Base-by-base conservation (phyloP, 306 rosid genomes). In the Malus orientalis region DNA sequence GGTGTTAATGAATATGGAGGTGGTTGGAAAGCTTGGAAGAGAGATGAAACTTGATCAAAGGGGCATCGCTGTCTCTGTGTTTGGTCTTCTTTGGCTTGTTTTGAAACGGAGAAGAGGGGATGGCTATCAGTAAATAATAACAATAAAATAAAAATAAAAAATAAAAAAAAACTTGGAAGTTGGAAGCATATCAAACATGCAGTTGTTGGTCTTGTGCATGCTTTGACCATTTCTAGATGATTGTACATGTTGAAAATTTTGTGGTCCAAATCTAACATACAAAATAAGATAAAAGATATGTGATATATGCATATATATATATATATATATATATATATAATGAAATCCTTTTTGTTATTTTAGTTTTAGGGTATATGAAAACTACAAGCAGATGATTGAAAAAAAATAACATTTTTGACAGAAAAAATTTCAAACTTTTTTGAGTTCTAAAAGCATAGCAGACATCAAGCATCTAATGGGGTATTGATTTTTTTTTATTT, bases 1-100 rank as follows among this genome's bases (percentile, higher is more conserved):
- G 78, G 23, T 20, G 30, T 15, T 60, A 40, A 10, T 45, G 59
- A 18, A 12, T 63, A 10, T 8, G 64, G 60, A 22, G 6, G 59
- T 54, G 55, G 82, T 74, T 70, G 71, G 64, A 71, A 70, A 29
- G 55, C 76, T 74, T 70, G 71, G 64, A 71, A 70, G 30, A 13
- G 6, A 58, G 27, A 59, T 14, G 62, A 44, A 16, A 36, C 53
- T 18, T 53, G 30, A 18, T 11, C 67, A 6, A 38, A 3, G 54
- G 54, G 82, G 73, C 62, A 67, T 40, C 10, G 61, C 16, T 72
- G 70, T 65, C 11, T 72, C 30, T 70, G 69, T 74, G 76, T 33
- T 30, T 64, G 76, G 84, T 82, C 86, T 32, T 76, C 30, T 63
- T 82, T 80, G 72, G 84, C 78, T 54, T 69, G 78, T 64, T 67